These are phyloP conservation scores for Nicotiana obtusifolia DNA, from an alignment of 257 asterid species.

Conservation along the genomic window DNA sequence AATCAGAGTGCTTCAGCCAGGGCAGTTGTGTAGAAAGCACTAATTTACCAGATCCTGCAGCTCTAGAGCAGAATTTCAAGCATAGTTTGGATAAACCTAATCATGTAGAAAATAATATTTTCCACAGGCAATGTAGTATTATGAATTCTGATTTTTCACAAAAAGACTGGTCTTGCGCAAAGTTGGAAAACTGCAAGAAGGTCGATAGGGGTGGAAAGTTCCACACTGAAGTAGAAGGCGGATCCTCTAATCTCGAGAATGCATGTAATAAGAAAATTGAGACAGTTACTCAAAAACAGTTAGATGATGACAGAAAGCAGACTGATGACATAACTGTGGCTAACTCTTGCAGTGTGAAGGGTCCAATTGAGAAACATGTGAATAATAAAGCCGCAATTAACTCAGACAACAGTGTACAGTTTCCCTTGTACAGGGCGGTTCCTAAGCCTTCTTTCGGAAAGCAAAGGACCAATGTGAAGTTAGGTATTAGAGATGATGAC, in stretches of 20 bases:
- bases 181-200: conserved; percentile 28
- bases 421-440: conserved; percentile 67
- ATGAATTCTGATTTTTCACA: conserved; percentile 30
- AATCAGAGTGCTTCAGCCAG: conserved; percentile 58
- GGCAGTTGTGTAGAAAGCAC: conserved; percentile 82
- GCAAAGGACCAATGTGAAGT: conserved; percentile 65
- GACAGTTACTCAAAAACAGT: conserved; percentile 26
- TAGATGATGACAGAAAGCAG: conserved; percentile 27
- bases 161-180: conserved; percentile 40
- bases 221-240: conserved; percentile 20
- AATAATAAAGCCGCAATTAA: conserved; percentile 49
- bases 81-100: conserved; percentile 27
- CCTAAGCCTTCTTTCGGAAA: conserved; percentile 48
- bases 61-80: conserved; percentile 33
- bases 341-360: conserved; percentile 50
- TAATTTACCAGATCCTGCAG: conserved; percentile 35
- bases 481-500: conserved; percentile 97
- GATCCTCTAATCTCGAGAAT: conserved; percentile 22
- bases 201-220: conserved; percentile 23
- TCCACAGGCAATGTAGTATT: conserved; percentile 31
- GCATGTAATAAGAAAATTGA: conserved; percentile 26
- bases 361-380: conserved; percentile 43
- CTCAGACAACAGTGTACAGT: conserved; percentile 78
- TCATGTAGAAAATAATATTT: conserved; percentile 35
- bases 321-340: conserved; percentile 38